Evolutionary conservation across 345 rosid genomes (phyloP).

Genomic region (Aegle marmelos): DNA sequence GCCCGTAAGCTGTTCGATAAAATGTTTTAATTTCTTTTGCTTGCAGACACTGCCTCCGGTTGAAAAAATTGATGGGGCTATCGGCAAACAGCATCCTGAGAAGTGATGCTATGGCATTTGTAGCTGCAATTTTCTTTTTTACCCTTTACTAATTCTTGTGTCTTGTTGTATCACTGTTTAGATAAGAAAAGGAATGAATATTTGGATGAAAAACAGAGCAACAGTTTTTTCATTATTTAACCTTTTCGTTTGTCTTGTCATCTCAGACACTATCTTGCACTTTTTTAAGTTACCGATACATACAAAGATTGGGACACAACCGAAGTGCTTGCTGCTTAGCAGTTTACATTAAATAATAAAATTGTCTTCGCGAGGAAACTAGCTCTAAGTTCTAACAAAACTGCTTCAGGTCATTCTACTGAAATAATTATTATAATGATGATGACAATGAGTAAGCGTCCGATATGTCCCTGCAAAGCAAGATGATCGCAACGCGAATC

Average conservation of each 20-base stretch:
- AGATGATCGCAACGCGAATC: conserved; percentile 34
- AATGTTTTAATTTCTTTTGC: not conserved
- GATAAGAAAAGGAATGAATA: no score
- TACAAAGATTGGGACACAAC: no score
- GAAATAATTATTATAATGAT: not conserved
- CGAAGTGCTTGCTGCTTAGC: no score
- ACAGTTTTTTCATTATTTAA: no score
- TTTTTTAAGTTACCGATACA: no score
- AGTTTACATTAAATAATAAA: no score
- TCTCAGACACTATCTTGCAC: no score
- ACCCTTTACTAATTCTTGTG: not conserved
- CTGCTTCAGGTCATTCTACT: no score
- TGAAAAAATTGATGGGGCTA: conserved; percentile 27
- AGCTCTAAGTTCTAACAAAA: no score
- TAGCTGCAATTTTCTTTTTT: not conserved
- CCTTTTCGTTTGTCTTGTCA: no score
- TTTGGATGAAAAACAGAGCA: no score
- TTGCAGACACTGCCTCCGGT: conserved; percentile 49
- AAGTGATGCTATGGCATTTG: not conserved
- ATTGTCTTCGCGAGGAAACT: no score
- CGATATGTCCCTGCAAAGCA: conserved; percentile 52
- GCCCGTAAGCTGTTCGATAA: not conserved
- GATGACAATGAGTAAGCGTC: conserved; percentile 36
- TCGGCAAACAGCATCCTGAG: conserved; percentile 10
- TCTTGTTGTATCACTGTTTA: not conserved